Conservation (phyloP, 768 basidiomycete genomes). For the Udeniomyces megalosporus region DNA sequence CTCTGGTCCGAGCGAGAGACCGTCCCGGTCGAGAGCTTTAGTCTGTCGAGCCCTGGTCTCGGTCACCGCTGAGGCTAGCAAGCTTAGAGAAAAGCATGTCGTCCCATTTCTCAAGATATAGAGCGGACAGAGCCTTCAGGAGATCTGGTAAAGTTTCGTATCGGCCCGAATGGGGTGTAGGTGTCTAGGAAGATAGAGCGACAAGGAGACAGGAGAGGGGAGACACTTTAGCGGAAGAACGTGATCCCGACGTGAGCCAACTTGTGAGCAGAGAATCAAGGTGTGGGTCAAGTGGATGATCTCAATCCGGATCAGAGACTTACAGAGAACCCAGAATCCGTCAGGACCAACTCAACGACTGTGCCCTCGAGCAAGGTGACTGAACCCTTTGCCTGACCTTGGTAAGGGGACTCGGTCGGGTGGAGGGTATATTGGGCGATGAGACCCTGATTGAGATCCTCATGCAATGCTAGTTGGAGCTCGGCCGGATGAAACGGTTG, state of each 20-base stretch:
- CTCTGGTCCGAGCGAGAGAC: background rate
- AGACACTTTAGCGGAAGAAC: background rate
- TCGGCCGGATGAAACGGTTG: background rate
- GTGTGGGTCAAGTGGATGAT: too few relatives aligned
- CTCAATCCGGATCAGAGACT: background rate
- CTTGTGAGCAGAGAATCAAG: background rate
- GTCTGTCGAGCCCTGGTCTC: background rate
- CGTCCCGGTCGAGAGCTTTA: background rate
- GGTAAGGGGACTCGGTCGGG: background rate
- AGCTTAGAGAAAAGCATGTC: background rate
- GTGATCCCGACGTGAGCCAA: background rate
- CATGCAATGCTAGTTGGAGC: background rate
- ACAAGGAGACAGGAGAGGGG: background rate
- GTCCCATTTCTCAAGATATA: background rate
- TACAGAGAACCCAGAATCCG: background rate
- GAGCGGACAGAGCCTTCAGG: background rate
- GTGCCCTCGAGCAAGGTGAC: background rate
- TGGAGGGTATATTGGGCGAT: background rate
- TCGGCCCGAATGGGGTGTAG: too few relatives aligned
- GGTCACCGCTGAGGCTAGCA: background rate
- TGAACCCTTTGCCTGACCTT: background rate
- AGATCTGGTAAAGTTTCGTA: conserved; percentile 1
- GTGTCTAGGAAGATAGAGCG: background rate
- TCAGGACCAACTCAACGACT: background rate
- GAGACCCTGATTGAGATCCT: background rate